Percentiles rank a stretch among this genome's conserved stretches.
Evolutionary conservation across 306 rosid species (phyloP).

Genomic region (Prunus persica): DNA sequence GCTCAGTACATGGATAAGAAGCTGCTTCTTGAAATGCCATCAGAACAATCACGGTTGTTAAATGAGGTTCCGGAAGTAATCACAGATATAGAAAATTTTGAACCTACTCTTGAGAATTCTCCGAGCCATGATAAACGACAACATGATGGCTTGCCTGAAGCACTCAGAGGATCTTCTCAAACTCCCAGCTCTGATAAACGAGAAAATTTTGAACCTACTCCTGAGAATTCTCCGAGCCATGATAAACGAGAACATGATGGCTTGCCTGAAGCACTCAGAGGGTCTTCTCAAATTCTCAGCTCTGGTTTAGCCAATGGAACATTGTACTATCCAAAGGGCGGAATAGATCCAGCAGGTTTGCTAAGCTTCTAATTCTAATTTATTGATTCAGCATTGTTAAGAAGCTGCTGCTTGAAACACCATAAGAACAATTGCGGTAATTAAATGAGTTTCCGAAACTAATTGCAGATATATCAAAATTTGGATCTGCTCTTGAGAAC

Average conservation of each 20-base stretch:
- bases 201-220: slow-evolving; percentile 26
- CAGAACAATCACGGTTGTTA: slow-evolving; percentile 55
- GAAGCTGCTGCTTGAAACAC: slow-evolving; percentile 40
- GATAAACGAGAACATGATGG: slow-evolving; percentile 35
- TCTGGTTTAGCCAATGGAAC: slow-evolving; percentile 14
- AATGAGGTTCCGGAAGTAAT: slow-evolving; percentile 51
- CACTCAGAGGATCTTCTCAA: slow-evolving; percentile 23
- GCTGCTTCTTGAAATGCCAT: slow-evolving; percentile 43
- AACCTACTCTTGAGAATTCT: slow-evolving; percentile 30
- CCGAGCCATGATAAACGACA: slow-evolving; percentile 29
- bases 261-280: slow-evolving; percentile 26
- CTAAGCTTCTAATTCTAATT: slow-evolving; percentile 10
- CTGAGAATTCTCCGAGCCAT: slow-evolving; percentile 23
- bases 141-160: slow-evolving; percentile 28
- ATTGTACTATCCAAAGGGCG: slow-evolving; percentile 20
- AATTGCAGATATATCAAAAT: slow-evolving; percentile 47
- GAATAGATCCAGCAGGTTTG: slow-evolving; percentile 37
- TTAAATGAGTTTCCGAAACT: slow-evolving; percentile 46
- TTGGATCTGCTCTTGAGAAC: slow-evolving; percentile 28
- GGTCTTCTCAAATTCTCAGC: slow-evolving; percentile 2
- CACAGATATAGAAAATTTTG: slow-evolving; percentile 41
- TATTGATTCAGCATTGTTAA: neutral
- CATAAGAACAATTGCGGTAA: slow-evolving; percentile 52
- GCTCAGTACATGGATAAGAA: slow-evolving; percentile 46
- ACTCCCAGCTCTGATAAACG: neutral